A percentile compares a stretch with the other conserved stretches of the same genome.
Conservation (phyloP, 768 basidiomycete species). For the Mycena leptocephala region DNA sequence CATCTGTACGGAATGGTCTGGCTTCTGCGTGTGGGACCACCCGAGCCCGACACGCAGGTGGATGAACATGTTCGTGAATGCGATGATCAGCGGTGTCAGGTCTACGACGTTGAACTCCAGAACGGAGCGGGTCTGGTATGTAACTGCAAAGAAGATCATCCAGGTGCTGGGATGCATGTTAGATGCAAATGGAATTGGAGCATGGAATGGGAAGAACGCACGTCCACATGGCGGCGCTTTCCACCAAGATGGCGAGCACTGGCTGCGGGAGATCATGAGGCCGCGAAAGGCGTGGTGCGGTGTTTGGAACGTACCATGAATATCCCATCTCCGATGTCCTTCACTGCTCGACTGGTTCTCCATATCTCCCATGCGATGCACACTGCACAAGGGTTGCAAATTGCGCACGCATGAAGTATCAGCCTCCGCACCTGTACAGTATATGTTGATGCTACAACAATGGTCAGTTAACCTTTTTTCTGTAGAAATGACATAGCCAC, state of each 20-base stretch:
- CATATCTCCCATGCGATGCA: slow-evolving; percentile 17
- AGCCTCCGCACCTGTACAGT: slow-evolving; percentile 15
- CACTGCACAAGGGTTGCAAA: not conserved
- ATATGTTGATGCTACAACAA: not conserved
- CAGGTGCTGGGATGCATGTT: not conserved
- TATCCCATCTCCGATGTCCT: not conserved
- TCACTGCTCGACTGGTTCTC: slow-evolving; percentile 1
- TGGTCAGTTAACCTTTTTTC: not conserved
- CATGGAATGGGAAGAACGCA: not conserved
- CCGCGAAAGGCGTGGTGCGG: not conserved
- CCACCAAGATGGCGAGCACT: not conserved
- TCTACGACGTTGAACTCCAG: not conserved
- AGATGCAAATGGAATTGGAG: not conserved
- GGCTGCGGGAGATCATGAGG: not conserved
- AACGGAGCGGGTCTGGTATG: not conserved
- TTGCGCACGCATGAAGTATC: not conserved
- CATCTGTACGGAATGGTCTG: not conserved
- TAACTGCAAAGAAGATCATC: slow-evolving; percentile 12
- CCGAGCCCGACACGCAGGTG: slow-evolving; percentile 6
- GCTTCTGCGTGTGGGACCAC: not conserved
- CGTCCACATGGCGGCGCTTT: slow-evolving; percentile 14
- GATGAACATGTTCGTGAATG: slow-evolving; percentile 8
- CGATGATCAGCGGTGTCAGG: not conserved
- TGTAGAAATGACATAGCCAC: not conserved
- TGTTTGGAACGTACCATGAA: not conserved